Evolutionary conservation across 2,329 filamentous ascomycete genomes (phyloP).

Genomic region (Stagonosporopsis chrysanthemi): DNA sequence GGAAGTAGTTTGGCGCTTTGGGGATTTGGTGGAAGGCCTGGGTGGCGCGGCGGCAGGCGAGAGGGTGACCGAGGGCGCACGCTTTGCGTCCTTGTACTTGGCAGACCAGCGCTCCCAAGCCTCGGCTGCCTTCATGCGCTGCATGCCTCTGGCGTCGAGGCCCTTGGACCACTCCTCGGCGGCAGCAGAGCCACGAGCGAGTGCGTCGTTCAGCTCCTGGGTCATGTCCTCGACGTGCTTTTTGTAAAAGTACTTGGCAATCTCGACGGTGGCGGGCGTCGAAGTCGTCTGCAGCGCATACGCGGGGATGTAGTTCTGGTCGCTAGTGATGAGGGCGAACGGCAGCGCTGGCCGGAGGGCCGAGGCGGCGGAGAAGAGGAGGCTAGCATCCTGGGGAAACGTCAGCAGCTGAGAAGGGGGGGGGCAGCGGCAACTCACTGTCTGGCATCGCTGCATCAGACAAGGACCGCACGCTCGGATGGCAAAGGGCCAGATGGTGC

Average conservation of each 20-base stretch:
- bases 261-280: conserved; percentile 57
- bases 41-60: conserved; percentile 28
- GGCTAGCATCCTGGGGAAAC: conserved; percentile 70
- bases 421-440: conserved; percentile 60
- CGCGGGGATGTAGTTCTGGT: conserved; percentile 67
- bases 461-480: conserved; percentile 72
- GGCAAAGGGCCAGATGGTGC: conserved; percentile 75
- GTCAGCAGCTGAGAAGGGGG: conserved; percentile 9
- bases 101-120: conserved; percentile 80
- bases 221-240: conserved; percentile 69
- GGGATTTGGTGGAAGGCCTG: conserved; percentile 35
- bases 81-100: conserved; percentile 42
- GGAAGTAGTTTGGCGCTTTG: conserved; percentile 35
- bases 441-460: conserved; percentile 66
- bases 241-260: conserved; percentile 72
- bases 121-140: conserved; percentile 66
- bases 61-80: conserved; percentile 25
- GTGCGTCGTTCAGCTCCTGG: conserved; percentile 68
- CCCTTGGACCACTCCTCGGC: conserved; percentile 83
- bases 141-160: conserved; percentile 68
- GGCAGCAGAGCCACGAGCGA: conserved; percentile 70
- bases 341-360: conserved; percentile 73
- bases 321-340: conserved; percentile 69
- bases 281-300: conserved; percentile 61
- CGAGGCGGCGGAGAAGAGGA: conserved; percentile 69